A percentile compares a stretch with the other conserved stretches of the same genome.
Evolutionary conservation across 805 yeast species (phyloP).

Genomic region (Saccharomycopsis lassenensis): DNA sequence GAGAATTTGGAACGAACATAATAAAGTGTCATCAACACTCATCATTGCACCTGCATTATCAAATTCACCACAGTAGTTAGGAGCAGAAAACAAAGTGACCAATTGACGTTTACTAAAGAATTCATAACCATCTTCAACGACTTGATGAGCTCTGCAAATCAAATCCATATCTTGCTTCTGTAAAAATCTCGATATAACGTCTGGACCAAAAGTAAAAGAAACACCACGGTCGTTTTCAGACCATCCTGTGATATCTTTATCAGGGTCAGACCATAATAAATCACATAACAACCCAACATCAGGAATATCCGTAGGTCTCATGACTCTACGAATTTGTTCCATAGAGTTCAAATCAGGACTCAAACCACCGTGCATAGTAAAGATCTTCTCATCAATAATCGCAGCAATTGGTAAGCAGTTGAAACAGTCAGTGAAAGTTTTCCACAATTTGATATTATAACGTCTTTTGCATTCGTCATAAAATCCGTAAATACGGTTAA

Average conservation of each 20-base stretch:
- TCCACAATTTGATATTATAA: constrained; percentile 97
- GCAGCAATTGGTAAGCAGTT: constrained; percentile 98
- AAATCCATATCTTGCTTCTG: constrained; percentile 97
- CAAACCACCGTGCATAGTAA: constrained; percentile 98
- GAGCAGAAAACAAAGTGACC: constrained; percentile 92
- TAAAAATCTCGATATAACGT: constrained; percentile 89
- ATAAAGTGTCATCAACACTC: constrained; percentile 93
- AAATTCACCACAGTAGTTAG: constrained; percentile 97
- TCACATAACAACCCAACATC: constrained; percentile 96
- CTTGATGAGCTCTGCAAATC: constrained; percentile 98
- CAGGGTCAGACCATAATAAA: constrained; percentile 97
- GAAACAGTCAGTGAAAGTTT: constrained; percentile 96
- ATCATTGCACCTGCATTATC: constrained; percentile 99
- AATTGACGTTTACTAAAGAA: constrained; percentile 92
- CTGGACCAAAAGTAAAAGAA: constrained; percentile 99
- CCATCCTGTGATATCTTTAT: constrained; percentile 97
- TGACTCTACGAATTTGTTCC: constrained; percentile 97
- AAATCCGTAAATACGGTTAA: constrained; percentile 95
- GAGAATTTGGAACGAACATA: constrained; percentile 92
- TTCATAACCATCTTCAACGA: constrained; percentile 98
- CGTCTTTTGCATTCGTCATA: constrained; percentile 98
- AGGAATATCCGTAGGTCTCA: constrained; percentile 99
- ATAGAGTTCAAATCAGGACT: constrained; percentile 94
- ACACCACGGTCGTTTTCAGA: constrained; percentile 98
- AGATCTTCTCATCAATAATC: constrained; percentile 93